Percentiles rank a stretch among this genome's conserved stretches.
These are phyloP conservation scores for Septoria petroselini DNA, from an alignment of 2,329 filamentous ascomycete species.

Conservation along the genomic window DNA sequence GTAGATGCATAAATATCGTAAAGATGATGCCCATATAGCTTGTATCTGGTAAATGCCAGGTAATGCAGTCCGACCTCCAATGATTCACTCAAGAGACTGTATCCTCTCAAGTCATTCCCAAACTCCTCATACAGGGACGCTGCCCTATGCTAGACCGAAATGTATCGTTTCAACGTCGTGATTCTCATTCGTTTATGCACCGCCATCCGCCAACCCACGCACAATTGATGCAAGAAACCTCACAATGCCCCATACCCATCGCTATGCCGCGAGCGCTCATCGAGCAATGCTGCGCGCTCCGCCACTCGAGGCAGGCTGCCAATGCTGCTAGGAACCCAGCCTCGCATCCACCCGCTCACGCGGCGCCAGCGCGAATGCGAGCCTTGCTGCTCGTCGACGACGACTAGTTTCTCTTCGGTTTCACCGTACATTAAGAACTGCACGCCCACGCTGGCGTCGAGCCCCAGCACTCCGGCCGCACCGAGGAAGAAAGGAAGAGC, in stretches of 20 bases:
- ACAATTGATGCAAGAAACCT: constrained; percentile 1
- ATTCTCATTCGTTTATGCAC: no score
- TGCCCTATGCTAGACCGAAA: no score
- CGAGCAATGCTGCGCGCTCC: constrained; percentile 26
- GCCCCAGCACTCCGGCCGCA: constrained; percentile 60
- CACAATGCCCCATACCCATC: constrained; percentile 28
- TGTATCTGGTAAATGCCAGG: no score
- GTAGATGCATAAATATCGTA: no score
- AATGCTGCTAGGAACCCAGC: constrained; percentile 57
- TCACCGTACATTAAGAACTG: constrained; percentile 61
- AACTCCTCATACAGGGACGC: no score
- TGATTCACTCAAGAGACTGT: no score
- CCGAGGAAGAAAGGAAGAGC: constrained; percentile 64
- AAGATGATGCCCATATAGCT: no score
- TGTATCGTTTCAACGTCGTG: no score
- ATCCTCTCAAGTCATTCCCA: no score
- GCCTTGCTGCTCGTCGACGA: constrained; percentile 47
- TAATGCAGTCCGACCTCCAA: no score
- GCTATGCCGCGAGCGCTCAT: constrained; percentile 10
- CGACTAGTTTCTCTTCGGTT: constrained; percentile 46
- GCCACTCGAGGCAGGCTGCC: constrained; percentile 37
- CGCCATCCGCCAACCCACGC: no score
- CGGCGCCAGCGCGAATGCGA: constrained; percentile 48
- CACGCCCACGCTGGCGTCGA: constrained; percentile 61
- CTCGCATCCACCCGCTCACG: constrained; percentile 64